These are phyloP conservation scores for Aegilops longissima DNA, from an alignment of 176 grass and related monocot species.

Conservation along the genomic window DNA sequence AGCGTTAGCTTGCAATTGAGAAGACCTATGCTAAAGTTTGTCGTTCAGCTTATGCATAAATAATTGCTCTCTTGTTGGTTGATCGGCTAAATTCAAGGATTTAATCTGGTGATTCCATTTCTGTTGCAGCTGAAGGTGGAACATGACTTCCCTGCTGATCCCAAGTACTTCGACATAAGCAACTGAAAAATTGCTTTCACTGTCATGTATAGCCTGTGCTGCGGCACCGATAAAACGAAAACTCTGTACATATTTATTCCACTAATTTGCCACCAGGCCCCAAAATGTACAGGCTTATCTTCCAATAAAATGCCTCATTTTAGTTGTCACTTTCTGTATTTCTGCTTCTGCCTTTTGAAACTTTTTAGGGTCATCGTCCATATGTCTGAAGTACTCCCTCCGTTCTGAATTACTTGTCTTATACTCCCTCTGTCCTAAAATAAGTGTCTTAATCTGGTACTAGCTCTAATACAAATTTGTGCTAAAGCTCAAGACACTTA, in stretches of 20 bases:
- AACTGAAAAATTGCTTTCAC: constrained; percentile 49
- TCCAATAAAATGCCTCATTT: constrained; percentile 54
- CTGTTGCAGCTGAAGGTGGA: constrained; percentile 76
- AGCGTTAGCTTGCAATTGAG: background rate
- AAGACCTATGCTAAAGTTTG: background rate
- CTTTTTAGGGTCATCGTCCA: background rate
- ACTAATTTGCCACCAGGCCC: constrained; percentile 23
- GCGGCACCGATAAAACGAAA: background rate
- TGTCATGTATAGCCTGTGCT: constrained; percentile 24
- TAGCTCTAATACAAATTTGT: no score
- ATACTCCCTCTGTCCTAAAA: no score
- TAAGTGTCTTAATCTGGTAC: no score
- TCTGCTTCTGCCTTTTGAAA: background rate
- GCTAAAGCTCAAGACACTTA: no score
- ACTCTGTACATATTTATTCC: constrained; percentile 59
- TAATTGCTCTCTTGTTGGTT: background rate
- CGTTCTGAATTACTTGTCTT: no score
- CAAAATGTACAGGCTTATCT: constrained; percentile 63
- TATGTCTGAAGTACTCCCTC: background rate
- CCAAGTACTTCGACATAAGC: constrained; percentile 97
- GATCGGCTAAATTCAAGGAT: background rate
- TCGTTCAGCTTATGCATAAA: background rate
- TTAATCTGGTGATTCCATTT: background rate
- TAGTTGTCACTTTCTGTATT: background rate
- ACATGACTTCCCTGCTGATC: constrained; percentile 89